phyloP scores from a whole-genome alignment of 2,329 filamentous ascomycete species.

The Fusarium mundagurra region DNA sequence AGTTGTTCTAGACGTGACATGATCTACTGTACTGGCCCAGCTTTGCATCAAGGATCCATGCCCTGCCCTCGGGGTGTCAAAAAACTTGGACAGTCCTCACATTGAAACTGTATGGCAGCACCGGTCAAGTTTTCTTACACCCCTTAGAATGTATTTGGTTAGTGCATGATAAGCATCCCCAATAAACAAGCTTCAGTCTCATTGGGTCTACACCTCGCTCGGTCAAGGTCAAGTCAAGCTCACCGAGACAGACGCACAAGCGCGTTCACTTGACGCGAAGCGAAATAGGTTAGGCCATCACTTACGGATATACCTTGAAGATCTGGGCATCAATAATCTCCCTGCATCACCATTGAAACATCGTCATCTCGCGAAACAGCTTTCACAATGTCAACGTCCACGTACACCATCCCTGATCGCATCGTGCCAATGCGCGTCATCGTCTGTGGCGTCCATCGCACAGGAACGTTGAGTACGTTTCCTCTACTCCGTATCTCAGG shows the following conservation, averaged over 20 bases:
- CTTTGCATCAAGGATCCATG: neutral
- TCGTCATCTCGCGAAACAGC: slow-evolving; percentile 14
- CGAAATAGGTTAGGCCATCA: slow-evolving; percentile 23
- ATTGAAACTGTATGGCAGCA: no score
- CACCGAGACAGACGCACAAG: slow-evolving; percentile 23
- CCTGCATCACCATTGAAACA: slow-evolving; percentile 7
- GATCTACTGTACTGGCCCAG: neutral
- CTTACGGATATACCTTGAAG: neutral
- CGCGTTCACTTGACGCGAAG: slow-evolving; percentile 8
- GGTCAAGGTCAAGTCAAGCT: slow-evolving; percentile 14
- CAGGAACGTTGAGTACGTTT: slow-evolving; percentile 51
- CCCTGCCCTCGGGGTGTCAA: no score
- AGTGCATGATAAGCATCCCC: slow-evolving; percentile 10
- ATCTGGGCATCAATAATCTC: slow-evolving; percentile 25
- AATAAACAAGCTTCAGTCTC: neutral
- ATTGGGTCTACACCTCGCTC: slow-evolving; percentile 10
- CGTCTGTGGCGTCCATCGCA: slow-evolving; percentile 52
- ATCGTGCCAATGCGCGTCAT: slow-evolving; percentile 53
- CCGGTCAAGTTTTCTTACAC: no score
- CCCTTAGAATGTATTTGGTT: no score
- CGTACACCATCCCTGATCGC: slow-evolving; percentile 37
- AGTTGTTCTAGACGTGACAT: neutral
- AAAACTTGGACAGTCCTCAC: no score
- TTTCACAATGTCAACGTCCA: slow-evolving; percentile 24
- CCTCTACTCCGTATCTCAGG: neutral